Conservation (phyloP, 1,139 yeast genomes). For the Candida smagusa region DNA sequence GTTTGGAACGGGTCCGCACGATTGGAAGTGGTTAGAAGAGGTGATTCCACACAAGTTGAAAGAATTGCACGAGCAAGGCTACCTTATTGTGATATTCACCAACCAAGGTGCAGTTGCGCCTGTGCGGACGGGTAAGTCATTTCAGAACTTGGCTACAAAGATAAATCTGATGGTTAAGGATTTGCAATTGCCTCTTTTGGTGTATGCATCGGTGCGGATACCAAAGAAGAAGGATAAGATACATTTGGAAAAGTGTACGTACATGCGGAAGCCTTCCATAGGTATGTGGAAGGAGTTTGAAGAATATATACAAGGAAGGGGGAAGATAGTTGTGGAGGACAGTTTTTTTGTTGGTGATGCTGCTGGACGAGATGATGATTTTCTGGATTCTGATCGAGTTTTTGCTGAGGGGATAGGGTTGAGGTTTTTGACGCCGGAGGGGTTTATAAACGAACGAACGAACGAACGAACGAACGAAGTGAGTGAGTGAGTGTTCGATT, state of each 20-base stretch:
- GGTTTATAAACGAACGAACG: conserved; percentile 20
- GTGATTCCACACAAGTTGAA: conserved; percentile 21
- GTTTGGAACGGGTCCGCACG: conserved; percentile 54
- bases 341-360: conserved; percentile 93
- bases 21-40: conserved; percentile 63
- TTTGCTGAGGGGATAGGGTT: conserved; percentile 64
- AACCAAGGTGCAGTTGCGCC: conserved; percentile 75
- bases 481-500: no score
- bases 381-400: conserved; percentile 68
- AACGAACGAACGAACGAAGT: no score
- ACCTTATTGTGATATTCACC: conserved; percentile 66
- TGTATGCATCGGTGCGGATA: conserved; percentile 63
- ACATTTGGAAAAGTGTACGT: conserved; percentile 30
- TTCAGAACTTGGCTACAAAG: conserved; percentile 42
- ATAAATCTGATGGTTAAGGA: conserved; percentile 35
- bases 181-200: conserved; percentile 30
- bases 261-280: conserved; percentile 66
- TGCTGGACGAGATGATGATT: conserved; percentile 77
- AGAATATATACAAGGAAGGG: conserved; percentile 28
- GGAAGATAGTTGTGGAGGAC: conserved; percentile 32
- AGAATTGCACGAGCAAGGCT: conserved; percentile 20
- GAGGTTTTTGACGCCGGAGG: conserved; percentile 68
- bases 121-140: conserved; percentile 47
- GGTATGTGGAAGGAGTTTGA: conserved; percentile 67
- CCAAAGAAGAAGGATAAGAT: conserved; percentile 31